These are phyloP conservation scores for Paramyrothecium sp. DNA, from an alignment of 2,329 filamentous ascomycete species.

Conservation along the genomic window DNA sequence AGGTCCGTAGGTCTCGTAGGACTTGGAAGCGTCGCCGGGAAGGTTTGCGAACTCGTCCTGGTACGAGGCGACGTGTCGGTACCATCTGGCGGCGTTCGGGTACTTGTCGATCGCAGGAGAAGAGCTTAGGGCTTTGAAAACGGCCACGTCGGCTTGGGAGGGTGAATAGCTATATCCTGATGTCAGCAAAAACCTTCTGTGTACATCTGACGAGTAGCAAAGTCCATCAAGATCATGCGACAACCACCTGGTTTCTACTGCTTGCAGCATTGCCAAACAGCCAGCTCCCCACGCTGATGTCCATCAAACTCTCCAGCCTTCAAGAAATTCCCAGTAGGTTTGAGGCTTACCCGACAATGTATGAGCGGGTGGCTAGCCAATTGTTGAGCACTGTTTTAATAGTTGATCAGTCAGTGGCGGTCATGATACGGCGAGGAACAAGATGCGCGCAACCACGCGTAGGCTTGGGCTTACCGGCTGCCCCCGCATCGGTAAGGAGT, in stretches of 20 bases:
- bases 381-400: slow-evolving; percentile 61
- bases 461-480: slow-evolving; percentile 34
- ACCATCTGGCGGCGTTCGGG: slow-evolving; percentile 95
- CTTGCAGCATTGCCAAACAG: no score
- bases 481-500: slow-evolving; percentile 63
- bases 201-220: no score
- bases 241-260: slow-evolving; percentile 33
- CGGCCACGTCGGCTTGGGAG: slow-evolving; percentile 93
- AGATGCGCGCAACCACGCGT: slow-evolving; percentile 15
- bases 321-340: slow-evolving; percentile 67
- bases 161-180: slow-evolving; percentile 50
- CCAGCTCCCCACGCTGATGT: no score
- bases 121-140: slow-evolving; percentile 83
- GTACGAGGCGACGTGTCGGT: slow-evolving; percentile 95
- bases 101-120: slow-evolving; percentile 81
- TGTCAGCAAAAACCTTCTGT: slow-evolving; percentile 12
- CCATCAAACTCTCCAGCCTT: slow-evolving; percentile 60
- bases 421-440: slow-evolving; percentile 18
- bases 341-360: slow-evolving; percentile 74
- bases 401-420: slow-evolving; percentile 28
- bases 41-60: slow-evolving; percentile 90
- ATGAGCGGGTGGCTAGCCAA: slow-evolving; percentile 73
- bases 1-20: slow-evolving; percentile 88
- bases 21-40: slow-evolving; percentile 85
- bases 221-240: not conserved